Percentiles rank a stretch among this genome's conserved stretches.
Conservation (phyloP, 805 yeast genomes). For the Candida qinlingensis region DNA sequence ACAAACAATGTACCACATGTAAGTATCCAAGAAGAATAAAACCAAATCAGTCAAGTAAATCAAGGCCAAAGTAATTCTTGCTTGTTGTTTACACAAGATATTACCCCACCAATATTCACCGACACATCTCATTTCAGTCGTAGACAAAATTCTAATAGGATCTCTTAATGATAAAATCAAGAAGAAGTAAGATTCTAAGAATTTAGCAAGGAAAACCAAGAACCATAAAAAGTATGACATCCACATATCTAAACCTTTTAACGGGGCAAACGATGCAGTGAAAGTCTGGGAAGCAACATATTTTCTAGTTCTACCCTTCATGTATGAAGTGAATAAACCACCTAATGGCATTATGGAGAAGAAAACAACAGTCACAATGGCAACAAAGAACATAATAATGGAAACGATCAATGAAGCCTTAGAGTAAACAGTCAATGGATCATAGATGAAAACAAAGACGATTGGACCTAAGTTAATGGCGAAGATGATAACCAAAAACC, state of each 20-base stretch:
- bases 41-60: slow-evolving; percentile 91
- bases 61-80: slow-evolving; percentile 83
- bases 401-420: slow-evolving; percentile 73
- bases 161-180: slow-evolving; percentile 86
- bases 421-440: slow-evolving; percentile 61
- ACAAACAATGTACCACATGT: slow-evolving; percentile 95
- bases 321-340: slow-evolving; percentile 88
- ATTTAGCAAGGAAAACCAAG: slow-evolving; percentile 84
- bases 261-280: slow-evolving; percentile 82
- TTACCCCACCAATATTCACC: slow-evolving; percentile 91
- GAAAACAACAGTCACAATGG: slow-evolving; percentile 76
- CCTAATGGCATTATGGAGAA: slow-evolving; percentile 95
- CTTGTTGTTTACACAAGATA: slow-evolving; percentile 76
- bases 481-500: slow-evolving; percentile 64
- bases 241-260: slow-evolving; percentile 90
- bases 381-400: slow-evolving; percentile 84
- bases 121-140: slow-evolving; percentile 84
- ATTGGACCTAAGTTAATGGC: slow-evolving; percentile 78
- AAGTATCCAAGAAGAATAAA: slow-evolving; percentile 97
- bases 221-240: slow-evolving; percentile 91
- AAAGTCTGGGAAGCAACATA: slow-evolving; percentile 93
- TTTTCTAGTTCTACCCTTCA: slow-evolving; percentile 80
- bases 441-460: slow-evolving; percentile 78
- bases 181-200: slow-evolving; percentile 86
- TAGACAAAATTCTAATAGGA: slow-evolving; percentile 86